Evolutionary conservation across 129 eudicot species (phyloP).

Genomic region (Artemisia annua): DNA sequence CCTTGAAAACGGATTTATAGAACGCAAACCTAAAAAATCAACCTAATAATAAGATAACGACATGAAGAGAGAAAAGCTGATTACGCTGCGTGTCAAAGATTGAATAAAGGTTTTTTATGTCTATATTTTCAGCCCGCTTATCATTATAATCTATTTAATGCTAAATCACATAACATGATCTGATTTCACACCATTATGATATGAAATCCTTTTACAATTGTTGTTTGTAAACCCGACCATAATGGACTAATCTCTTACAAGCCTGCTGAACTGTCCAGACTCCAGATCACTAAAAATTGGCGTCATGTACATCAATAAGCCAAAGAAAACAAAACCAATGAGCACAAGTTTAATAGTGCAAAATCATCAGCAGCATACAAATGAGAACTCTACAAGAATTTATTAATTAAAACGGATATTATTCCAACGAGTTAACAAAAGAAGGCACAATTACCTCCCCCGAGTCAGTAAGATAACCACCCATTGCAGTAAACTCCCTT

Average conservation of each 20-base stretch:
- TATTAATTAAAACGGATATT: slow-evolving; percentile 13
- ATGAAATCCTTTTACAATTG: not conserved
- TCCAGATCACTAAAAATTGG: not conserved
- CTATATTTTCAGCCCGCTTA: too few species aligned
- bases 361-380: slow-evolving; percentile 15
- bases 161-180: not conserved
- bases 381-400: slow-evolving; percentile 6
- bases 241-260: not conserved
- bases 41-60: too few species aligned
- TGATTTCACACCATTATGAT: not conserved
- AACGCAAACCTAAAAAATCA: too few species aligned
- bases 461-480: slow-evolving; percentile 96
- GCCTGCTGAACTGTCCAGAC: slow-evolving; percentile 2
- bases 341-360: slow-evolving; percentile 8
- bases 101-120: too few species aligned
- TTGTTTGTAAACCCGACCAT: not conserved
- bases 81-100: too few species aligned
- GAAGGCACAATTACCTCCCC: slow-evolving; percentile 74
- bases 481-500: slow-evolving; percentile 85
- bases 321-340: not conserved
- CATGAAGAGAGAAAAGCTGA: too few species aligned
- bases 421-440: slow-evolving; percentile 12
- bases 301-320: slow-evolving; percentile 16
- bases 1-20: too few species aligned
- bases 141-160: not conserved